A percentile compares a stretch with the other conserved stretches of the same genome.
phyloP scores from a whole-genome alignment of 176 grass and related monocot genomes.

The Rhynchospora breviuscula region DNA sequence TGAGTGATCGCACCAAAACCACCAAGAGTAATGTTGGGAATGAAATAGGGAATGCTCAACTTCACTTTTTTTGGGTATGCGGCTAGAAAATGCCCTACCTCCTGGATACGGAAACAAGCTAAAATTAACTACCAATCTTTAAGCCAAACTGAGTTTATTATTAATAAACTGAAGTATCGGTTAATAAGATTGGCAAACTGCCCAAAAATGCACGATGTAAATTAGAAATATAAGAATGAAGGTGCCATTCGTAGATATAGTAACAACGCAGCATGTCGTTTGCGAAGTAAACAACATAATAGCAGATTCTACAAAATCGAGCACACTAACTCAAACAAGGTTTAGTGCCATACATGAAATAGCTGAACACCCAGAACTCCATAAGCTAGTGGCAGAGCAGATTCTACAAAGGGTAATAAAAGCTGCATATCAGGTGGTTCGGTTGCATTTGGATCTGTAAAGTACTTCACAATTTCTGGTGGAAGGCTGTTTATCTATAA shows the following conservation, averaged over 20 bases:
- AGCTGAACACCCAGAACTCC: slow-evolving; percentile 82
- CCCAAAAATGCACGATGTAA: not conserved
- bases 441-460: slow-evolving; percentile 91
- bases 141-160: not conserved
- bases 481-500: slow-evolving; percentile 87
- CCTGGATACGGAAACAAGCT: slow-evolving; percentile 32
- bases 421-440: slow-evolving; percentile 92
- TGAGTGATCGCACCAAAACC: slow-evolving; percentile 96
- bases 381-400: slow-evolving; percentile 90
- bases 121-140: not conserved
- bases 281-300: not conserved
- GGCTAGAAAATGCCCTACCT: slow-evolving; percentile 89
- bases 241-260: not conserved
- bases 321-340: slow-evolving; percentile 8
- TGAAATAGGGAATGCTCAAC: slow-evolving; percentile 88
- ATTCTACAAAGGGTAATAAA: slow-evolving; percentile 80
- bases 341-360: slow-evolving; percentile 72
- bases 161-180: not conserved
- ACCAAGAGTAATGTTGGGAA: slow-evolving; percentile 88
- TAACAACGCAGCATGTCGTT: not conserved
- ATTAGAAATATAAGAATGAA: slow-evolving; percentile 8
- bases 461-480: slow-evolving; percentile 89
- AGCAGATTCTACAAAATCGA: not conserved
- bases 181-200: not conserved
- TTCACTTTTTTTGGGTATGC: slow-evolving; percentile 87